phyloP scores from a whole-genome alignment of 371 early-diverging fungal genomes.

The Mortierella sp. region DNA sequence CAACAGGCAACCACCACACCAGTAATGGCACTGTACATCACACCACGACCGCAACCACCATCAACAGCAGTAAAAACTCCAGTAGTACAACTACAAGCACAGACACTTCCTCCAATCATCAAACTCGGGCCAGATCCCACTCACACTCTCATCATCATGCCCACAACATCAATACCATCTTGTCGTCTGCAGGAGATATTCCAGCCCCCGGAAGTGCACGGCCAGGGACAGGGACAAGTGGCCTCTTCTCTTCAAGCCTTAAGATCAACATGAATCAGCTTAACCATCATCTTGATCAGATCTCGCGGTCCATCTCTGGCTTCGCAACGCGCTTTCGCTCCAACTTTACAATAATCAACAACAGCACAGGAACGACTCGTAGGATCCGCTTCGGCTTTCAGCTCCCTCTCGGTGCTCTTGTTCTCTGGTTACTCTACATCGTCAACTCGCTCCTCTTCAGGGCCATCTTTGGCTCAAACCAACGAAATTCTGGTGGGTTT shows the following conservation, averaged over 20 bases:
- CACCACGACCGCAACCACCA: conserved; percentile 1
- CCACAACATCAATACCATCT: neutral
- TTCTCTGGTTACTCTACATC: conserved; percentile 22
- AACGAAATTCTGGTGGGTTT: neutral
- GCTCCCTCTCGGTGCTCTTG: conserved; percentile 12
- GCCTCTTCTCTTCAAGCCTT: conserved; percentile 4
- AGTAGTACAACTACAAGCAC: conserved; percentile 11
- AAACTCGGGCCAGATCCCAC: conserved; percentile 25
- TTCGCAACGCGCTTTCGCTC: conserved; percentile 26
- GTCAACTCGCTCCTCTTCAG: conserved; percentile 31
- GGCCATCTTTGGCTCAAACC: conserved; percentile 22
- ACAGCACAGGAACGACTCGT: conserved; percentile 26
- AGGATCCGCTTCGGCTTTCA: conserved; percentile 39
- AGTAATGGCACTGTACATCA: conserved; percentile 1
- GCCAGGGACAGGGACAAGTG: neutral
- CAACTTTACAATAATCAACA: conserved; percentile 21
- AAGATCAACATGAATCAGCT: conserved; percentile 33
- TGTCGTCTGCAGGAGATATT: neutral
- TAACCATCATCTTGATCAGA: conserved; percentile 32
- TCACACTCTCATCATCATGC: conserved; percentile 22
- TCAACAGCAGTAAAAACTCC: neutral
- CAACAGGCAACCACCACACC: conserved; percentile 5
- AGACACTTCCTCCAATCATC: neutral
- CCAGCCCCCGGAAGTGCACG: neutral
- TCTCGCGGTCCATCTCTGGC: conserved; percentile 29